Base-by-base conservation (phyloP, 164 flowering plant genomes). In the Chimonanthus salicifolius region DNA sequence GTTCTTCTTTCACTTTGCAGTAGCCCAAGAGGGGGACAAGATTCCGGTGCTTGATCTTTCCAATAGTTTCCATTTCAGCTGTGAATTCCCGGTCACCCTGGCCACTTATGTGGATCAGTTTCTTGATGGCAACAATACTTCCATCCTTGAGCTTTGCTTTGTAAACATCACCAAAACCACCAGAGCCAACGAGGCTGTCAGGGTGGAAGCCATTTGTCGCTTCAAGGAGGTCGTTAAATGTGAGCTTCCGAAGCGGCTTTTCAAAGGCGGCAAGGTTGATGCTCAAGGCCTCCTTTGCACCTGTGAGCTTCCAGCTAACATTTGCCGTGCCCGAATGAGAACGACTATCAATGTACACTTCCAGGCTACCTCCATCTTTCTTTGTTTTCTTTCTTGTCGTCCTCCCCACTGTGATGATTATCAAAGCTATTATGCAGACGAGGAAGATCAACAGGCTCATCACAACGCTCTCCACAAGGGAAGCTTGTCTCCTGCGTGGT, bases 111-210 rank as follows among this genome's bases (percentile, higher is more conserved):
- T 96, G 97, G 50, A 90, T 94, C 64, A 96, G 85, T 71, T 94
- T 94, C 88, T 96, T 96, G 77, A 96, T 90, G 2, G 99, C 99
- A 0, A 94, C 98, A 33, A 85, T 79, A 60, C 83, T 89, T 13
- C 96, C 97, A 62, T 96, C 98, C 77, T 90, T 94, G 77, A 96
- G 82, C 62, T 86, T 85, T 0, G 97, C 99, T 76, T 84, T 89
- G 88, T 96, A 96, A 9, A 96, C 99, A 71, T 94, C 99, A 3
- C 99, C 99, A 76, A 94, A 96, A 1, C 99, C 99, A 5, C 99
- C 99, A 0, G 94, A 88, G 20, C 99, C 99, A 11, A 96, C 85
- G 20, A 90, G 88, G 68, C 86, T 87, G 74, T 90, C 94, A 45
- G 87, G 77, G 82, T 91, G 91, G 81, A 96, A 96, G 50, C 94